phyloP scores from a whole-genome alignment of 257 asterid genomes.

The Lycium barbarum region DNA sequence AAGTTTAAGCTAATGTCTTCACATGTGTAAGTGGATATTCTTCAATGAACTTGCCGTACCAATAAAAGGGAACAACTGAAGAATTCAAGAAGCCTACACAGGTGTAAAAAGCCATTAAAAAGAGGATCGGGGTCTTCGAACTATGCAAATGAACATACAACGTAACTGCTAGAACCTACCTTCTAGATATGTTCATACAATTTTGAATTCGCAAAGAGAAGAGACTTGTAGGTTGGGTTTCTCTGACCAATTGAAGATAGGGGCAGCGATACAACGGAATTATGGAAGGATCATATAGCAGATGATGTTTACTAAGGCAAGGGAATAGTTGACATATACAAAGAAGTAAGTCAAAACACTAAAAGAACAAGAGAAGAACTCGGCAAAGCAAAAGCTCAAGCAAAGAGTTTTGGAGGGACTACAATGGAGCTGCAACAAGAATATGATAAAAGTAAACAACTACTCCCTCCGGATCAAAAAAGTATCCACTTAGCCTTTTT shows the following conservation, averaged over 20 bases:
- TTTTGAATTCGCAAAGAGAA: conserved; percentile 27
- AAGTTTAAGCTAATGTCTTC: not conserved
- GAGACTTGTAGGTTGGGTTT: conserved; percentile 60
- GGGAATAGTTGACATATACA: conserved; percentile 50
- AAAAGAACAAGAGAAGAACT: conserved; percentile 59
- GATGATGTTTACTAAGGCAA: conserved; percentile 49
- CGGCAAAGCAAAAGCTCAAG: conserved; percentile 26
- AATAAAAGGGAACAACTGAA: not conserved
- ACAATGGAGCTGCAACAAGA: conserved; percentile 61
- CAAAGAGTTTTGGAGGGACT: conserved; percentile 61
- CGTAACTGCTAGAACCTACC: not conserved
- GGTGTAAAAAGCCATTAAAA: not conserved
- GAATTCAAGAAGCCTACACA: not conserved
- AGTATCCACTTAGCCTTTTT: too few species aligned
- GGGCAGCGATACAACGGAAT: conserved; percentile 53
- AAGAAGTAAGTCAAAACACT: conserved; percentile 66
- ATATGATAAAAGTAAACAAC: conserved; percentile 46
- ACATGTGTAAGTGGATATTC: not conserved
- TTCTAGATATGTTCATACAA: not conserved
- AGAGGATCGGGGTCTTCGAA: not conserved
- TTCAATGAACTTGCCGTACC: not conserved
- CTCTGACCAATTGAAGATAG: conserved; percentile 67
- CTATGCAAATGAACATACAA: not conserved
- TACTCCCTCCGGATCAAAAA: not conserved
- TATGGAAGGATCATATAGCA: conserved; percentile 40